Evolutionary conservation across 75 land plant species (phyloP), one percentile per base, ranked within the genome.

Genomic region (Azolla pinnata): DNA sequence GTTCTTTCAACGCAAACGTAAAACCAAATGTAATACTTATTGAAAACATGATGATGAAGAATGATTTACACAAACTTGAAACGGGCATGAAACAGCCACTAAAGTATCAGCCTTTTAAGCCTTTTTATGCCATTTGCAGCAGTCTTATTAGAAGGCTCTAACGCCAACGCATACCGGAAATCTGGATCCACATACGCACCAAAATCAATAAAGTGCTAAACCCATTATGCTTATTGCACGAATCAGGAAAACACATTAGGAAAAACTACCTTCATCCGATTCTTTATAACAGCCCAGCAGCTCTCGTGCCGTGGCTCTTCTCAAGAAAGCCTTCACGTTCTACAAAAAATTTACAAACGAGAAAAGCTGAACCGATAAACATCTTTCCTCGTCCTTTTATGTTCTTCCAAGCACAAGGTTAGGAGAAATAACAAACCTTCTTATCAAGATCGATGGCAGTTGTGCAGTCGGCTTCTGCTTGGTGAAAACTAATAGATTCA

Each of bases 301-400:
- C 35, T 92, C 96, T 48, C 90, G 64, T 8, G 97, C 89, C n/a
- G 97, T 92, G 42, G 86, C 97, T 71, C 97, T 80, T 54, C 96
- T 54, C 49, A 92, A 60, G 62, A 83, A 78, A 12, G 97, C 84
- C 70, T 92, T 92, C 26, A 85, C 81, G 71, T 76, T 85, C 90
- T 89, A 79, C 10, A 63, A 26, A 27, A 35, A 9, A 12, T 47
- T 12, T 12, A 35, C 40, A 35, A 35, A 35, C 40, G 12, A 35
- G 12, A 5, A 35, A 35, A 35, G 40, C n/a, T n/a, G n/a, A n/a
- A n/a, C n/a, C n/a, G n/a, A n/a, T n/a, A n/a, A n/a, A n/a, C n/a
- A n/a, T n/a, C n/a, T n/a, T n/a, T n/a, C n/a, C n/a, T n/a, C n/a
- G n/a, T n/a, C n/a, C n/a, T n/a, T n/a, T n/a, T n/a, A n/a, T n/a